Conservation (phyloP, 495 filamentous ascomycete genomes). For the Lasiosphaeria ovina region DNA sequence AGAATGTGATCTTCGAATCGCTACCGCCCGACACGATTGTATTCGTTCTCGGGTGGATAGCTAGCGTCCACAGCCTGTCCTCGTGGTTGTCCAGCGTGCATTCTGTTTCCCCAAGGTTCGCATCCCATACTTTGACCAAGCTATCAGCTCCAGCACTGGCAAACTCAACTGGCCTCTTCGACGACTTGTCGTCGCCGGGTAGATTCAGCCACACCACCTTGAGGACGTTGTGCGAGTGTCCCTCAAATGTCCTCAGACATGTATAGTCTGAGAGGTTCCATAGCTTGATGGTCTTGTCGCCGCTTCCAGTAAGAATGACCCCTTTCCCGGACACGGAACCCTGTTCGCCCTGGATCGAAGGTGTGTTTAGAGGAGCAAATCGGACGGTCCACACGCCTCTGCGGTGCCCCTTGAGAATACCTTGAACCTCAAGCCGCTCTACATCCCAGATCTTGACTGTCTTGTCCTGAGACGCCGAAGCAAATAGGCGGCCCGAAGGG, state of each 20-base stretch:
- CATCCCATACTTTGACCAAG: slow-evolving; percentile 95
- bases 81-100: slow-evolving; percentile 93
- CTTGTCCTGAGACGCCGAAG: slow-evolving; percentile 92
- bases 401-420: slow-evolving; percentile 86
- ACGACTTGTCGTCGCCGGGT: slow-evolving; percentile 44
- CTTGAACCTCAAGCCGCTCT: slow-evolving; percentile 81
- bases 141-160: slow-evolving; percentile 91
- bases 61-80: slow-evolving; percentile 87
- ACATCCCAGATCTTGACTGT: slow-evolving; percentile 95
- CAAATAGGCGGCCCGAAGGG: slow-evolving; percentile 68
- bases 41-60: slow-evolving; percentile 63
- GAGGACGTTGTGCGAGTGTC: slow-evolving; percentile 90
- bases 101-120: slow-evolving; percentile 71
- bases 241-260: slow-evolving; percentile 91
- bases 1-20: slow-evolving; percentile 89
- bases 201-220: slow-evolving; percentile 88
- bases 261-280: slow-evolving; percentile 93
- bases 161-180: slow-evolving; percentile 59
- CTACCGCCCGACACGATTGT: slow-evolving; percentile 84
- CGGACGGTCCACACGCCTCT: slow-evolving; percentile 93
- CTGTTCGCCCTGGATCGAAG: slow-evolving; percentile 66
- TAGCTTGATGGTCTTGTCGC: slow-evolving; percentile 92
- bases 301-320: slow-evolving; percentile 80
- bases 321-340: slow-evolving; percentile 66
- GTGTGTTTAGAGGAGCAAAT: slow-evolving; percentile 77